A percentile compares a stretch with the other conserved stretches of the same genome.
Conservation (phyloP, 2,329 filamentous ascomycete genomes). For the Calcarisporium arbuscula region DNA sequence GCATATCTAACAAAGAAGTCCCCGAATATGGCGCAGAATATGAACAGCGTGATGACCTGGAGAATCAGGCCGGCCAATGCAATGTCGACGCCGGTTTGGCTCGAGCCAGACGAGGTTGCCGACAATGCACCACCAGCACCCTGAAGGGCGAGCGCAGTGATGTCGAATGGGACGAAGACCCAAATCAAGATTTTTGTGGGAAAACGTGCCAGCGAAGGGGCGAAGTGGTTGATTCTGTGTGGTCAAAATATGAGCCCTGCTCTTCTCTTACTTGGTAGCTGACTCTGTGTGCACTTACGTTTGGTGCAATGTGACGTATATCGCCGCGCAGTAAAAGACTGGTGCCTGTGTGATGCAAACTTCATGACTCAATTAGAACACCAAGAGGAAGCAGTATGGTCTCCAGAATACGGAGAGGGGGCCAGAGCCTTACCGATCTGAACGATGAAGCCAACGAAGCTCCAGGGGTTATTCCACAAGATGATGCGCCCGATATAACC, state of each 20-base stretch:
- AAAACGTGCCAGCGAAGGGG: constrained; percentile 32
- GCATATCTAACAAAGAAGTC: constrained; percentile 41
- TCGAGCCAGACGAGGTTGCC: constrained; percentile 35
- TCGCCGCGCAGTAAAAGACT: constrained; percentile 29
- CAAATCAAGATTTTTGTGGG: constrained; percentile 34
- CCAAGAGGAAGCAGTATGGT: too few relatives aligned
- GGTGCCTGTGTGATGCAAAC: constrained; percentile 44
- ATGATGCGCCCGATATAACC: constrained; percentile 55
- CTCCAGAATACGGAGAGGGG: too few relatives aligned
- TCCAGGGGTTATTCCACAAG: constrained; percentile 50
- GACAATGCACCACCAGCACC: constrained; percentile 49
- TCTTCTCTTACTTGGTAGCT: too few relatives aligned
- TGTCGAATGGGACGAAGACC: constrained; percentile 46
- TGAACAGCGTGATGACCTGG: constrained; percentile 47
- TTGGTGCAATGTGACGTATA: constrained; percentile 51
- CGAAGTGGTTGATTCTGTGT: constrained; percentile 34
- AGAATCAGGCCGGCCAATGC: constrained; percentile 48
- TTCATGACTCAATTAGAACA: too few relatives aligned
- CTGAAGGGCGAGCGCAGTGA: constrained; percentile 49
- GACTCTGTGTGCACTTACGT: too few relatives aligned
- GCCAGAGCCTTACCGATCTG: too few relatives aligned
- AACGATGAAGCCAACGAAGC: constrained; percentile 53
- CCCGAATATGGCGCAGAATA: constrained; percentile 41
- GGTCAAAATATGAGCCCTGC: too few relatives aligned
- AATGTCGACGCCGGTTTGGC: constrained; percentile 30